These are phyloP conservation scores for Teratosphaeria epicoccoides DNA, from an alignment of 2,329 filamentous ascomycete genomes.

Conservation along the genomic window DNA sequence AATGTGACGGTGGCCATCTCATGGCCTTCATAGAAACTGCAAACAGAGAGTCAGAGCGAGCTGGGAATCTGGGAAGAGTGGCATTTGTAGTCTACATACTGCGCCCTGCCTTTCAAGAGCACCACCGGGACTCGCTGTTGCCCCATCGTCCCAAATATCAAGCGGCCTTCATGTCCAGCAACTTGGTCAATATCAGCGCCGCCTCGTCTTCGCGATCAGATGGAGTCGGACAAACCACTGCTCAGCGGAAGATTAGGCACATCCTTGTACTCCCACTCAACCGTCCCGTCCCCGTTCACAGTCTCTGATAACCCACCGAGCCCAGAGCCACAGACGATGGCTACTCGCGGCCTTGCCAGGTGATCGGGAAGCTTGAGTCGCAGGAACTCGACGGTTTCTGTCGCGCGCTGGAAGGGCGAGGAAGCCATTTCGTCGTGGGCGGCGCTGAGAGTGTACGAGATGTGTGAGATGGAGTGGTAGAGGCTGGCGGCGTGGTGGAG, in stretches of 20 bases:
- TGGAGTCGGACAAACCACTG: constrained; percentile 39
- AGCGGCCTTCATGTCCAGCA: constrained; percentile 52
- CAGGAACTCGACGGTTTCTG: constrained; percentile 42
- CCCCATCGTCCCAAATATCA: constrained; percentile 53
- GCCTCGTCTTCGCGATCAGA: neutral
- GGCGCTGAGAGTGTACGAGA: constrained; percentile 19
- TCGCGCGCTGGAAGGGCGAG: constrained; percentile 32
- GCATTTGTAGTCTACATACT: constrained; percentile 38
- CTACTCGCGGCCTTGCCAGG: constrained; percentile 43
- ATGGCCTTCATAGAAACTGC: constrained; percentile 58
- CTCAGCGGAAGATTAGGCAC: constrained; percentile 53
- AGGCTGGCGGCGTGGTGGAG: constrained; percentile 23
- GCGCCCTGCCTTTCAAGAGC: constrained; percentile 53
- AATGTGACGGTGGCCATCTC: constrained; percentile 53
- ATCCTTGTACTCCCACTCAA: constrained; percentile 46
- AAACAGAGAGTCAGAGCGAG: constrained; percentile 3
- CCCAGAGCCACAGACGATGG: constrained; percentile 55
- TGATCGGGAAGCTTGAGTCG: constrained; percentile 40
- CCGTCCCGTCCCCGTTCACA: constrained; percentile 39
- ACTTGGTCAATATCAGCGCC: constrained; percentile 25
- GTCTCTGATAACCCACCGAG: constrained; percentile 50
- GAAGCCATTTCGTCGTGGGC: constrained; percentile 25
- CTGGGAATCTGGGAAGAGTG: neutral
- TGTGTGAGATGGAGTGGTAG: constrained; percentile 24
- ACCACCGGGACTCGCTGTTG: constrained; percentile 43